Base-by-base conservation (phyloP, 768 basidiomycete species). In the Suillus subaureus region DNA sequence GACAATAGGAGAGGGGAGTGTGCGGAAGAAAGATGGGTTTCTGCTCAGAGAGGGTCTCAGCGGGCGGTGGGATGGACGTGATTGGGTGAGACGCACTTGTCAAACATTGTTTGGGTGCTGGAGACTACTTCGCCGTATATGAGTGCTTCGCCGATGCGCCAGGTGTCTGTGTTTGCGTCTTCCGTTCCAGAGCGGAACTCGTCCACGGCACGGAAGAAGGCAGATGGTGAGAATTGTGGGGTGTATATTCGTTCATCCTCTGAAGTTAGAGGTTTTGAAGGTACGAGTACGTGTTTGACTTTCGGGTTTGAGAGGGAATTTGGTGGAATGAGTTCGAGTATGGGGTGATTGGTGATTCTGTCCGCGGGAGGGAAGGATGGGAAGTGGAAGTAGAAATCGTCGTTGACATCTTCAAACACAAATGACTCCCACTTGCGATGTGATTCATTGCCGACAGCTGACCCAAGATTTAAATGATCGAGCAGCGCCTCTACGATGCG, bases 41-140 rank as follows among this genome's bases (percentile, higher is more conserved):
- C 96, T 97, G 71, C 16, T 42, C 40, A 16, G 16, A 31, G 37
- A 1, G 8, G n/a, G 26, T 13, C 6, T n/a, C 26, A 45, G 35
- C 8, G n/a, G n/a, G 49, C 26, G 18, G 56, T 43, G n/a, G 12
- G 26, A 28, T 13, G 18, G 26, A 5, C n/a, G 26, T 42, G 28
- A 42, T 42, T 26, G 42, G 61, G 26, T 47, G 26, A 39, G 1
- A 78, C 90, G 77, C 68, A 96, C 97, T 89, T 92, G 73, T 97
- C 94, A 6, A 99, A 81, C 85, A 98, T 87, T 2, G 94, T 96
- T 75, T 99, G 97, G 0, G 97, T 99, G 69, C 93, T 96, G 2
- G 94, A 94, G 13, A 99, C 92, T 0, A 88, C 88, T 75, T 97
- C 94, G 40, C 92, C 90, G 69, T 98, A 98, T 12, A 96, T 69